Percentiles rank a stretch among this genome's conserved stretches.
These are phyloP conservation scores for Lachnellula subtilissima DNA, from an alignment of 2,329 filamentous ascomycete species.

Conservation along the genomic window DNA sequence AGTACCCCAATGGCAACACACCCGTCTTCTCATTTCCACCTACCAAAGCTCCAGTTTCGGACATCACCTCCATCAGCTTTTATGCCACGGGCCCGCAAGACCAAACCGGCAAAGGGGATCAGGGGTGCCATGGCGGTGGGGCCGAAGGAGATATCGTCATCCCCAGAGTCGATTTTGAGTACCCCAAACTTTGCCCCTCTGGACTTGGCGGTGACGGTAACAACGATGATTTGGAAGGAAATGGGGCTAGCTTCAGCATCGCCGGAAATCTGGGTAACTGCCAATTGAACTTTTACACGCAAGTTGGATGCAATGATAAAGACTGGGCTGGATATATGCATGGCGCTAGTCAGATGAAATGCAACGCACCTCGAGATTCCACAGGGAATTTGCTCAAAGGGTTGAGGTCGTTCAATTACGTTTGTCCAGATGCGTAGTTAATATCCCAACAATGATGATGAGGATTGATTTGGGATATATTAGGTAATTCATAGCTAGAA, in stretches of 20 bases:
- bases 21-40: too few relatives aligned
- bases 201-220: neutral
- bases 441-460: too few relatives aligned
- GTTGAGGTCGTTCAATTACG: neutral
- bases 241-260: neutral
- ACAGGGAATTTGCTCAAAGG: neutral
- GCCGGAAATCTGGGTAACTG: neutral
- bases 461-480: neutral
- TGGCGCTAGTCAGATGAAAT: neutral
- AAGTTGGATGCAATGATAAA: neutral
- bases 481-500: too few relatives aligned
- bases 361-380: neutral
- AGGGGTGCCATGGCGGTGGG: neutral
- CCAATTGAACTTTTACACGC: neutral
- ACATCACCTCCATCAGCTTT: neutral
- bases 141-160: neutral
- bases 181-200: neutral
- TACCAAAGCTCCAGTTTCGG: neutral
- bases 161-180: neutral
- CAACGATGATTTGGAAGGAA: conserved; percentile 3
- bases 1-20: neutral
- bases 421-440: neutral
- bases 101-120: too few relatives aligned
- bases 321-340: neutral
- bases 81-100: neutral